Conservation (phyloP, 345 rosid species). For the Ceriops zippeliana region DNA sequence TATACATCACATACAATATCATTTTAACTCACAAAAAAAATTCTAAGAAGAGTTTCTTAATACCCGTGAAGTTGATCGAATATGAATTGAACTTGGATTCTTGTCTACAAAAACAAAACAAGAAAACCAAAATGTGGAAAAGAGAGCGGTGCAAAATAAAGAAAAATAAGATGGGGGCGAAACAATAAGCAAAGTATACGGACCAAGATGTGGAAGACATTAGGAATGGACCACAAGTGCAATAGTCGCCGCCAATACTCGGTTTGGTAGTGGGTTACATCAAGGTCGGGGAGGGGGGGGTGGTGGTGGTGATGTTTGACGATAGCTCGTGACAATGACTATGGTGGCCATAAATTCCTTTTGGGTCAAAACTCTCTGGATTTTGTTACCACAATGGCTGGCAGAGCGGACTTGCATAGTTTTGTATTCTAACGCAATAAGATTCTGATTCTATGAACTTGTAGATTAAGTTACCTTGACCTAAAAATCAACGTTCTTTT, state of each 20-base stretch:
- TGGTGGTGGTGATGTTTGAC: neutral
- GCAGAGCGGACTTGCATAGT: neutral
- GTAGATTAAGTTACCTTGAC: neutral
- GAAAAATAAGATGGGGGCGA: neutral
- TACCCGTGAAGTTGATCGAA: too few species aligned
- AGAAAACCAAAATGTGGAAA: too few species aligned
- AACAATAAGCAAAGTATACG: neutral
- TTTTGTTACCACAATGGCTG: neutral
- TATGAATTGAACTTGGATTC: too few species aligned
- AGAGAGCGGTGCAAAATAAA: too few species aligned
- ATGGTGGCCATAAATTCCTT: neutral
- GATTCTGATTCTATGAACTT: neutral
- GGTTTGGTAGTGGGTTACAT: neutral
- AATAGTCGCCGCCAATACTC: neutral
- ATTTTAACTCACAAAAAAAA: too few species aligned
- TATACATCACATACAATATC: too few species aligned
- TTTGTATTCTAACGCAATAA: neutral
- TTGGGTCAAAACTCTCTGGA: neutral
- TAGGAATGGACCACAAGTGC: neutral
- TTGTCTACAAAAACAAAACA: too few species aligned
- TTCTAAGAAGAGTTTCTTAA: too few species aligned
- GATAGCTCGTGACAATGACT: neutral
- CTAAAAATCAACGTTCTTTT: neutral
- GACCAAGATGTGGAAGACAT: neutral
- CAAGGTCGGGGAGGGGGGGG: neutral